Evolutionary conservation across 2,329 filamentous ascomycete species (phyloP), one percentile per base, ranked within the genome.

Genomic region (Cucurbitaria berberidis): DNA sequence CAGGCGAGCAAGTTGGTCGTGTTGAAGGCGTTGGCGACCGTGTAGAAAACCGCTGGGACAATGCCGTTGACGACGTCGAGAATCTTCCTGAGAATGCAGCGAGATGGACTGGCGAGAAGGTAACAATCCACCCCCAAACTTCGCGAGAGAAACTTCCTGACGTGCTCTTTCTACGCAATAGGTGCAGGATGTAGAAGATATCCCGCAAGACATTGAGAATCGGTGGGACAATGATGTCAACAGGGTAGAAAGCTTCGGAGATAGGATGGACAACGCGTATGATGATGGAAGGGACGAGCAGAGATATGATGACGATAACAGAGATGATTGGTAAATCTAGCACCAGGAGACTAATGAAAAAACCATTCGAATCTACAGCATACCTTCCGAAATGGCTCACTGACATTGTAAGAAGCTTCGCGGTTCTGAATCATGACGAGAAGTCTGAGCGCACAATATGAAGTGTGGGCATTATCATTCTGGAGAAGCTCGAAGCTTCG

Each of bases 21-120:
- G 57, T 46, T 2, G 64, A 67, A 34, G 60, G 63, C 47, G 63
- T 66, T 26, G 64, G 49, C 18, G 63, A 66, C 13, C 51, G 57
- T 2, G 64, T 62, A 1, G 63, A 64, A 40, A 52, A 67, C 24
- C 51, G 50, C 21, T 63, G 46, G 43, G 64, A 66, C 29, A 53
- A 64, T 21, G 47, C 50, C 3, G 62, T 66, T 16, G 26, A 66
- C n/a, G 43, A 65, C 5, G 57, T 68, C 2, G 64, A 68, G n/a
- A 43, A 68, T 15, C 65, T 68, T 45, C 64, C 64, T 0, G 64
- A 66, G 18, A 51, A 68, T 19, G 63, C 64, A 5, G 64, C 64
- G 1, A 45, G 46, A 1, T 68, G 64, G 64, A 60, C 60, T 0
- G 64, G 64, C 9, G 55, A 65, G 39, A 64, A 68, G 39, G 30